phyloP scores from a whole-genome alignment of 495 filamentous ascomycete genomes.

The Annulohypoxylon nitens region DNA sequence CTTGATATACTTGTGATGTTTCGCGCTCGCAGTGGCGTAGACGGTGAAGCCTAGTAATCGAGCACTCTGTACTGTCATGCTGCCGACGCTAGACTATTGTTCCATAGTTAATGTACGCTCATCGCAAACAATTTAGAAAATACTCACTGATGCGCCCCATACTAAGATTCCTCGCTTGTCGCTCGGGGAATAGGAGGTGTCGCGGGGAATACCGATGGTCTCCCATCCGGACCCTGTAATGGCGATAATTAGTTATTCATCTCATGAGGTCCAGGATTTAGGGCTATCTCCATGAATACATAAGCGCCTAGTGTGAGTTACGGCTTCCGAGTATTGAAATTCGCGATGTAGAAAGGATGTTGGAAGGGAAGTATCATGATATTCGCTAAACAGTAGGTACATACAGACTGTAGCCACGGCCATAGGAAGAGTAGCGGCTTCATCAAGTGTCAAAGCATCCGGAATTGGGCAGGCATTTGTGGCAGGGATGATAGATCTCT shows the following conservation, averaged over 20 bases:
- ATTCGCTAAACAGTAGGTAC: background rate
- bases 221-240: slow-evolving; percentile 45
- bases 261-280: background rate
- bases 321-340: too few species aligned
- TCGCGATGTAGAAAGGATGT: background rate
- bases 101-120: background rate
- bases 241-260: background rate
- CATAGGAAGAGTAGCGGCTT: slow-evolving; percentile 61
- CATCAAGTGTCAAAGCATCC: slow-evolving; percentile 56
- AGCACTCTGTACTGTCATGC: slow-evolving; percentile 58
- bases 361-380: too few species aligned
- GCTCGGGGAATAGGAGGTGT: slow-evolving; percentile 49
- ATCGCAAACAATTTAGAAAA: background rate
- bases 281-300: background rate
- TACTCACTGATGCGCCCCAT: slow-evolving; percentile 61
- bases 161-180: slow-evolving; percentile 55
- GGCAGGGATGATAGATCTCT: slow-evolving; percentile 55
- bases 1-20: slow-evolving; percentile 60
- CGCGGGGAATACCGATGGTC: slow-evolving; percentile 53
- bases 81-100: slow-evolving; percentile 57
- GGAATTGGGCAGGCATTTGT: slow-evolving; percentile 54
- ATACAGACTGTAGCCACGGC: slow-evolving; percentile 47
- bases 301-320: background rate
- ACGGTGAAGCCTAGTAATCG: slow-evolving; percentile 58
- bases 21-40: slow-evolving; percentile 63